These are phyloP conservation scores for Penicillium sp. DNA, from an alignment of 2,329 filamentous ascomycete species.

Conservation along the genomic window DNA sequence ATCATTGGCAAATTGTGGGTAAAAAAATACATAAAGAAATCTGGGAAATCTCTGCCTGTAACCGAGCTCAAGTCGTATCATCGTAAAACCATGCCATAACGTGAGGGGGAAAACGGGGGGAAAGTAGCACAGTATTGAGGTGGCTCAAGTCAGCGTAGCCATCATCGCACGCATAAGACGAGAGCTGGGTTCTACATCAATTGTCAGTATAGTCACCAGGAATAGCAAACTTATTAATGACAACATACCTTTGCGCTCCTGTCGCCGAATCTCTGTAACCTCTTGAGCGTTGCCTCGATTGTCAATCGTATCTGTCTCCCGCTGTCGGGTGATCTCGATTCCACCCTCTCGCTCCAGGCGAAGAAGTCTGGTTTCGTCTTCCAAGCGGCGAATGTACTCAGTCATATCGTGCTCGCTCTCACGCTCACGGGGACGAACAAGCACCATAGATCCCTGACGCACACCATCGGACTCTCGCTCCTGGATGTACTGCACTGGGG, in stretches of 20 bases:
- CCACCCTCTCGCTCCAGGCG: conserved; percentile 55
- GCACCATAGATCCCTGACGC: conserved; percentile 51
- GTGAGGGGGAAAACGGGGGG: background rate
- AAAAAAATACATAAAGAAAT: conserved; percentile 4
- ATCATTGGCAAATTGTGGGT: background rate
- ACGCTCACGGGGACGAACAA: conserved; percentile 48
- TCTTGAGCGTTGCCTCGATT: conserved; percentile 50
- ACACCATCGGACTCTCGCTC: conserved; percentile 41
- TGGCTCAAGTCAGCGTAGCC: conserved; percentile 63
- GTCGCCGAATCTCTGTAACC: conserved; percentile 64
- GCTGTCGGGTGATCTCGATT: conserved; percentile 32
- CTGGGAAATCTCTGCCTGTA: background rate
- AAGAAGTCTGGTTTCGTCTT: conserved; percentile 63
- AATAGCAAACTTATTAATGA: background rate
- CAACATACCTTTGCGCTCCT: conserved; percentile 83
- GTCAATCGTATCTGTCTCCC: conserved; percentile 37
- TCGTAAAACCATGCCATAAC: conserved; percentile 3
- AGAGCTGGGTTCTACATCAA: conserved; percentile 60
- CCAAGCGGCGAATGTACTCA: conserved; percentile 70
- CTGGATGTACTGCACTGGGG: conserved; percentile 36
- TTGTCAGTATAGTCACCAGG: conserved; percentile 15
- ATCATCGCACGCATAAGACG: conserved; percentile 69
- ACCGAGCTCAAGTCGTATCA: conserved; percentile 1
- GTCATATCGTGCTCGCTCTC: conserved; percentile 65
- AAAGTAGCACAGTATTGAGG: conserved; percentile 2